Conservation (phyloP, 139 green algal genomes). For the Chlorella sorokiniana region DNA sequence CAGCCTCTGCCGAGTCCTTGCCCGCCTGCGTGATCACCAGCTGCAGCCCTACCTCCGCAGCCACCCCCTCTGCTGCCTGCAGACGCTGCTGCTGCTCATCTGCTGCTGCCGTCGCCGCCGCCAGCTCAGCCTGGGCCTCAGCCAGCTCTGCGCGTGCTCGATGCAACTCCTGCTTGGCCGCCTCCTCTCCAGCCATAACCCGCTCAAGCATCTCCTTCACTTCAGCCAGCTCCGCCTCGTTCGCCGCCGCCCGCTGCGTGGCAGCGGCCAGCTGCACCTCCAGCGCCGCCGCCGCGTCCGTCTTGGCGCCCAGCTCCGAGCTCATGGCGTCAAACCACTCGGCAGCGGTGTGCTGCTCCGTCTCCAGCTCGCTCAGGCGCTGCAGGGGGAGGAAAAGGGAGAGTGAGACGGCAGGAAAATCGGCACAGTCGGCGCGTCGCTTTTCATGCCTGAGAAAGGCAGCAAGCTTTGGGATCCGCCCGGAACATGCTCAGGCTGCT, state of each 20-base stretch:
- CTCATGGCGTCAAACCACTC: slow-evolving; percentile 41
- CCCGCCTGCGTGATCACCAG: neutral
- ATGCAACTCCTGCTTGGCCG: neutral
- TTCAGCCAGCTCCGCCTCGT: neutral
- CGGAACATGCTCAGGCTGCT: too few species aligned
- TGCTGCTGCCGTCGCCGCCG: neutral
- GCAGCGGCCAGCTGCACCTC: neutral
- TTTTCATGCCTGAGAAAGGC: too few species aligned
- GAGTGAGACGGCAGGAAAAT: neutral
- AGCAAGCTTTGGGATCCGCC: too few species aligned
- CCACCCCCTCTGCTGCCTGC: neutral
- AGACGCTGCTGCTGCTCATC: neutral
- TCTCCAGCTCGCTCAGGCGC: slow-evolving; percentile 31
- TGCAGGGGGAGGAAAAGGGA: slow-evolving; percentile 3
- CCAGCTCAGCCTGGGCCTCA: neutral
- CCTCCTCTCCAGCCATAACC: neutral
- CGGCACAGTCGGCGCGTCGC: too few species aligned
- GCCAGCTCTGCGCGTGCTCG: neutral
- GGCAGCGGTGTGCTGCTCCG: slow-evolving; percentile 19
- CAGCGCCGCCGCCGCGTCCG: slow-evolving; percentile 16
- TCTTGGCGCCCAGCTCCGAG: slow-evolving; percentile 20
- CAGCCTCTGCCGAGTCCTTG: neutral
- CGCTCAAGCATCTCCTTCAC: neutral
- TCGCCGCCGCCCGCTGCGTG: neutral
- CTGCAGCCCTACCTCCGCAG: slow-evolving; percentile 1